Evolutionary conservation across 495 filamentous ascomycete species (phyloP).

Genomic region (Xylaria palmicola): DNA sequence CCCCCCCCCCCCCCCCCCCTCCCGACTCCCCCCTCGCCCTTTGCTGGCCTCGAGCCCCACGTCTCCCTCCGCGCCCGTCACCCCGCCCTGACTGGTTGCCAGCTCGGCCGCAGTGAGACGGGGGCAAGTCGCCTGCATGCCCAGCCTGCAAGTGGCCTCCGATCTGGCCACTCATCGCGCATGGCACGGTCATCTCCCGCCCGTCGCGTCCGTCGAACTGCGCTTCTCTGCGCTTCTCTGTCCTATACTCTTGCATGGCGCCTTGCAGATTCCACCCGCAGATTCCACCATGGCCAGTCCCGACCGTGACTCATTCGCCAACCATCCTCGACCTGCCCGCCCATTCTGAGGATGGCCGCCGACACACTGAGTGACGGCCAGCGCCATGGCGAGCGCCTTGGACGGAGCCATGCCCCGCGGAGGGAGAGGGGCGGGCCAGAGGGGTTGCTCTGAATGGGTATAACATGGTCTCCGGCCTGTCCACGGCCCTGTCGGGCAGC

Average conservation of each 20-base stretch:
- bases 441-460: slow-evolving; percentile 18
- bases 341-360: slow-evolving; percentile 27
- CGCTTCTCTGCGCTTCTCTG: slow-evolving; percentile 24
- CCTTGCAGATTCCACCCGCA: slow-evolving; percentile 26
- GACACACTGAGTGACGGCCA: too few relatives aligned
- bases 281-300: slow-evolving; percentile 21
- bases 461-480: slow-evolving; percentile 30
- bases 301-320: slow-evolving; percentile 34
- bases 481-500: slow-evolving; percentile 19
- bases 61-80: slow-evolving; percentile 25
- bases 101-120: slow-evolving; percentile 24
- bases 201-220: slow-evolving; percentile 27
- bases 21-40: neutral
- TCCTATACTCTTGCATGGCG: slow-evolving; percentile 26
- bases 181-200: slow-evolving; percentile 25
- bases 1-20: slow-evolving; percentile 21
- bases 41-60: neutral
- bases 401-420: slow-evolving; percentile 12
- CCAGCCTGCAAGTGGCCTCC: slow-evolving; percentile 22
- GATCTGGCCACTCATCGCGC: slow-evolving; percentile 28
- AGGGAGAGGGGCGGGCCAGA: slow-evolving; percentile 19
- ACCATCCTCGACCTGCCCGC: slow-evolving; percentile 27
- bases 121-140: slow-evolving; percentile 26
- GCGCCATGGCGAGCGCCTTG: too few relatives aligned
- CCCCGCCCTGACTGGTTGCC: slow-evolving; percentile 25